Conservation (phyloP, 108 stramenopile species). For the Licmophora abbreviata region DNA sequence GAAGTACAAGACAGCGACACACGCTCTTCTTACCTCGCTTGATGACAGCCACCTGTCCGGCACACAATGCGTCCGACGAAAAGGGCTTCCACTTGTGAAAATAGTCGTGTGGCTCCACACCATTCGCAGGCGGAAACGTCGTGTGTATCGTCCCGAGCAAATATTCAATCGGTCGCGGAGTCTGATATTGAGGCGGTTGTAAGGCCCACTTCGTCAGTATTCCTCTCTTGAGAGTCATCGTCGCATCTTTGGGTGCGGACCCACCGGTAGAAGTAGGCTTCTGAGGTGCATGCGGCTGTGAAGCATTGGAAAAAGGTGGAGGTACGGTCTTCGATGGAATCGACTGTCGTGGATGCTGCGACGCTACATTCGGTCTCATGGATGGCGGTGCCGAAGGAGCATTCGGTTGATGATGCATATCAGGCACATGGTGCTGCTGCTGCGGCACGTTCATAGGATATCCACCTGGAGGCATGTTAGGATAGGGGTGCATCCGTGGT, state of each 20-base stretch:
- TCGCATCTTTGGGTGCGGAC: neutral
- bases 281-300: neutral
- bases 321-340: neutral
- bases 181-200: slow-evolving; percentile 10
- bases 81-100: slow-evolving; percentile 34
- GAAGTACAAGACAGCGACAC: neutral
- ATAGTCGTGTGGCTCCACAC: slow-evolving; percentile 27
- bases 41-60: slow-evolving; percentile 16
- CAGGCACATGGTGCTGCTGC: slow-evolving; percentile 4
- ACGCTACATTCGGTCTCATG: neutral
- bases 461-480: neutral
- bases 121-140: slow-evolving; percentile 19
- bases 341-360: neutral
- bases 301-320: neutral
- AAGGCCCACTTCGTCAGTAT: slow-evolving; percentile 21
- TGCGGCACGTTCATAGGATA: neutral
- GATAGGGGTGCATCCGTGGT: neutral
- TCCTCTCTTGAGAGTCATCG: slow-evolving; percentile 2
- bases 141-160: slow-evolving; percentile 18
- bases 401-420: neutral
- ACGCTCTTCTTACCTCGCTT: slow-evolving; percentile 14
- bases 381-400: neutral
- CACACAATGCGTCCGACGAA: slow-evolving; percentile 20
- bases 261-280: neutral
- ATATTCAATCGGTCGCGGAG: slow-evolving; percentile 12